Evolutionary conservation across 2,329 filamentous ascomycete genomes (phyloP).

Genomic region (Fusarium floridanum): DNA sequence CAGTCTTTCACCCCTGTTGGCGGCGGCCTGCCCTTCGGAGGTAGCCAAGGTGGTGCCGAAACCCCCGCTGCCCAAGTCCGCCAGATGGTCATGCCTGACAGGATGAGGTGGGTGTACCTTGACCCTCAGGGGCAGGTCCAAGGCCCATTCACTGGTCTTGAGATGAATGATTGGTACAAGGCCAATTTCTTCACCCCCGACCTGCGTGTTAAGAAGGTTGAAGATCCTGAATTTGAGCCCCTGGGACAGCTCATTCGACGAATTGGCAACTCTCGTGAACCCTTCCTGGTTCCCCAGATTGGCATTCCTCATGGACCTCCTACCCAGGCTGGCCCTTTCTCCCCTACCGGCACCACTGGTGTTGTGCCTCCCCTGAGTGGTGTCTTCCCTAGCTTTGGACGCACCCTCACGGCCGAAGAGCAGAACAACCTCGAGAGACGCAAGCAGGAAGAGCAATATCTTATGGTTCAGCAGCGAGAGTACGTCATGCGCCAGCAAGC

Average conservation of each 20-base stretch:
- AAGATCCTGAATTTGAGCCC: constrained; percentile 94
- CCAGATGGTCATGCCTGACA: constrained; percentile 98
- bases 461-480: constrained; percentile 96
- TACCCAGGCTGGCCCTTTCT: constrained; percentile 62
- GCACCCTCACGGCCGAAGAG: constrained; percentile 95
- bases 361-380: constrained; percentile 91
- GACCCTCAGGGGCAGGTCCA: constrained; percentile 94
- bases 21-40: constrained; percentile 53
- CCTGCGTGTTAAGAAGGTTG: constrained; percentile 92
- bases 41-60: constrained; percentile 55
- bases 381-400: constrained; percentile 95
- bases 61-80: constrained; percentile 78
- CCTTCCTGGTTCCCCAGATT: constrained; percentile 97
- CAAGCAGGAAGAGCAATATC: constrained; percentile 97
- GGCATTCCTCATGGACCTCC: constrained; percentile 91
- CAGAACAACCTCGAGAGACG: constrained; percentile 96
- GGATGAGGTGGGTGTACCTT: constrained; percentile 98
- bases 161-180: constrained; percentile 99
- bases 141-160: constrained; percentile 93
- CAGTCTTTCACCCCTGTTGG: constrained; percentile 54
- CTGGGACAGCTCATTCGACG: constrained; percentile 93
- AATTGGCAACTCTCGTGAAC: constrained; percentile 97
- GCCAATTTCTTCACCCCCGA: constrained; percentile 97
- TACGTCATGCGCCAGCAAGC: constrained; percentile 88
- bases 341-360: constrained; percentile 65